These are phyloP conservation scores for Apiospora saccharicola DNA, from an alignment of 2,329 filamentous ascomycete genomes.

Conservation along the genomic window DNA sequence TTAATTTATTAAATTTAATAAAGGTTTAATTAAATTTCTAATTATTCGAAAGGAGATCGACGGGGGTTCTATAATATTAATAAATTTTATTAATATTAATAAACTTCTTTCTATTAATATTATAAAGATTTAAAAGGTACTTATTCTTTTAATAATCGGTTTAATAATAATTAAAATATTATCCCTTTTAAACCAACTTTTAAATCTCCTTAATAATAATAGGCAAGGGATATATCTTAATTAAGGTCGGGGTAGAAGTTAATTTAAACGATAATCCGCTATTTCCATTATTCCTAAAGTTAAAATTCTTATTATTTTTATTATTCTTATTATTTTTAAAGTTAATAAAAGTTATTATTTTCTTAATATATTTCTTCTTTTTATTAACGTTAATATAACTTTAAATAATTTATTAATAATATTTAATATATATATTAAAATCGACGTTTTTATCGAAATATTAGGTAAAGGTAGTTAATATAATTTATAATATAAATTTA, in stretches of 20 bases:
- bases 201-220: neutral
- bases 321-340: too few species aligned
- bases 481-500: too few species aligned
- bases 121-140: neutral
- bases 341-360: too few species aligned
- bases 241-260: accelerated
- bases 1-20: neutral
- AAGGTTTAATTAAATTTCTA: too few species aligned
- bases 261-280: neutral
- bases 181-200: neutral
- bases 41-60: too few species aligned
- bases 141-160: neutral
- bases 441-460: too few species aligned
- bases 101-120: neutral
- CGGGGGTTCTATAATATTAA: neutral
- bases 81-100: neutral
- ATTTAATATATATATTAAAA: too few species aligned
- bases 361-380: too few species aligned
- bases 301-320: neutral
- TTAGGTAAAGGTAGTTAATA: too few species aligned
- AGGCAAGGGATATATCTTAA: neutral
- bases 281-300: neutral
- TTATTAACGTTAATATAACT: too few species aligned
- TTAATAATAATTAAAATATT: slow-evolving; percentile 5
- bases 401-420: too few species aligned